Percentiles rank a stretch among this genome's conserved stretches.
These are phyloP conservation scores for Gilbertella persicaria DNA, from an alignment of 371 early-diverging fungal genomes.

Conservation along the genomic window DNA sequence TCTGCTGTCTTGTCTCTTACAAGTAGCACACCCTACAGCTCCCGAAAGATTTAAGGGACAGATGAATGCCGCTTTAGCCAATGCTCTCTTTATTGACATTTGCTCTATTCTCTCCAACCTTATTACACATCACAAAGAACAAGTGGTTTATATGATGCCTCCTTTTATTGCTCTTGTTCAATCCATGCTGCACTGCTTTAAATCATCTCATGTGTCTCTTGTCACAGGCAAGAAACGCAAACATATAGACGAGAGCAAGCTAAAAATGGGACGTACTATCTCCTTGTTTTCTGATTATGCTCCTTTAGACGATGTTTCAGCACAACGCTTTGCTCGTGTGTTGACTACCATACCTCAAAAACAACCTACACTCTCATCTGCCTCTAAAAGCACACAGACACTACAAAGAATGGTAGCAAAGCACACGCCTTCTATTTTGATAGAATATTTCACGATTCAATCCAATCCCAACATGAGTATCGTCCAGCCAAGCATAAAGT, in stretches of 20 bases:
- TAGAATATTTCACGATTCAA: slow-evolving; percentile 69
- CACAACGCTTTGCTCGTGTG: slow-evolving; percentile 57
- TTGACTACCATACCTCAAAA: slow-evolving; percentile 47
- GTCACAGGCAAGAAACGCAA: slow-evolving; percentile 26
- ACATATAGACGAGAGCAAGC: not conserved
- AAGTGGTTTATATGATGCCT: slow-evolving; percentile 48
- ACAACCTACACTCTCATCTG: slow-evolving; percentile 3
- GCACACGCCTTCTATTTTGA: slow-evolving; percentile 69
- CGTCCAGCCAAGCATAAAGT: slow-evolving; percentile 47
- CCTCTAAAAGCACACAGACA: slow-evolving; percentile 13
- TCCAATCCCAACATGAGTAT: slow-evolving; percentile 59
- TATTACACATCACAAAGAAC: slow-evolving; percentile 47
- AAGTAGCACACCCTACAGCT: slow-evolving; percentile 35
- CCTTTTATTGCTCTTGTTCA: slow-evolving; percentile 52
- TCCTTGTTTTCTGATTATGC: slow-evolving; percentile 30
- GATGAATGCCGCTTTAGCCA: slow-evolving; percentile 24
- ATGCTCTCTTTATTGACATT: slow-evolving; percentile 40
- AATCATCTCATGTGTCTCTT: slow-evolving; percentile 54
- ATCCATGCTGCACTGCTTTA: slow-evolving; percentile 58
- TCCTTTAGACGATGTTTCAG: slow-evolving; percentile 52
- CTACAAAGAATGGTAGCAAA: slow-evolving; percentile 59
- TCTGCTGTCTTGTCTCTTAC: slow-evolving; percentile 34
- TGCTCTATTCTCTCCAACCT: slow-evolving; percentile 49
- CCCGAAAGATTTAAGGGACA: slow-evolving; percentile 20
- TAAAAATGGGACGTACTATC: slow-evolving; percentile 13